Conservation (phyloP, 2,329 filamentous ascomycete species). For the Aspergillus pseudoglaucus region DNA sequence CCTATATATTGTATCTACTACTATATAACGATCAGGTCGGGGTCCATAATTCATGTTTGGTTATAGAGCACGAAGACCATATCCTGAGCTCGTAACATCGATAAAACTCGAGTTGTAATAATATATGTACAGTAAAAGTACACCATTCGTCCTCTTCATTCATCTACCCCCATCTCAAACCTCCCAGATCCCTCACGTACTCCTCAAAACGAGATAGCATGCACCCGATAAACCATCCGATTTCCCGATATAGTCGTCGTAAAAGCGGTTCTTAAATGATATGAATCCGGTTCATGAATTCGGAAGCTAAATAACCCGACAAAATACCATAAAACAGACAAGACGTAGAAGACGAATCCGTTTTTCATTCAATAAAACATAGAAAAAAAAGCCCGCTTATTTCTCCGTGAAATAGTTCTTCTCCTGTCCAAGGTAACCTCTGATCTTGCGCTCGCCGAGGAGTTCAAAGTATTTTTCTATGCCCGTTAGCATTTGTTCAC, state of each 20-base stretch:
- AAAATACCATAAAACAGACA: neutral
- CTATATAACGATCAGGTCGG: neutral
- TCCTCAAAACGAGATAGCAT: too few relatives aligned
- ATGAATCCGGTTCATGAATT: too few relatives aligned
- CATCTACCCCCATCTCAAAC: too few relatives aligned
- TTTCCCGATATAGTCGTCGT: too few relatives aligned
- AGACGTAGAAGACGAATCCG: neutral
- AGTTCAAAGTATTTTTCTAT: conserved; percentile 61
- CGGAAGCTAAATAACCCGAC: too few relatives aligned
- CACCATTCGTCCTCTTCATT: neutral
- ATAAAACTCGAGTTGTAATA: neutral
- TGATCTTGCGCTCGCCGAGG: conserved; percentile 56
- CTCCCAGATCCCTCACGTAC: too few relatives aligned
- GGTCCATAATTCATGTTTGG: neutral
- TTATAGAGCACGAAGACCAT: neutral
- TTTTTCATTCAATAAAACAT: neutral
- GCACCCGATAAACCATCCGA: too few relatives aligned
- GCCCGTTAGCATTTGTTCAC: neutral
- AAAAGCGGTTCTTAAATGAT: too few relatives aligned
- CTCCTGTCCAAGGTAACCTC: conserved; percentile 58
- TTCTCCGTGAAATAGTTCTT: conserved; percentile 49
- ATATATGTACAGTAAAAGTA: conserved; percentile 1
- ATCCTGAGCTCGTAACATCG: neutral
- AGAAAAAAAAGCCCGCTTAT: conserved; percentile 7
- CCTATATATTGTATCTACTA: conserved; percentile 4